A percentile compares a stretch with the other conserved stretches of the same genome.
These are phyloP conservation scores for Eutrema heterophyllum DNA, from an alignment of 345 rosid genomes.

Conservation along the genomic window DNA sequence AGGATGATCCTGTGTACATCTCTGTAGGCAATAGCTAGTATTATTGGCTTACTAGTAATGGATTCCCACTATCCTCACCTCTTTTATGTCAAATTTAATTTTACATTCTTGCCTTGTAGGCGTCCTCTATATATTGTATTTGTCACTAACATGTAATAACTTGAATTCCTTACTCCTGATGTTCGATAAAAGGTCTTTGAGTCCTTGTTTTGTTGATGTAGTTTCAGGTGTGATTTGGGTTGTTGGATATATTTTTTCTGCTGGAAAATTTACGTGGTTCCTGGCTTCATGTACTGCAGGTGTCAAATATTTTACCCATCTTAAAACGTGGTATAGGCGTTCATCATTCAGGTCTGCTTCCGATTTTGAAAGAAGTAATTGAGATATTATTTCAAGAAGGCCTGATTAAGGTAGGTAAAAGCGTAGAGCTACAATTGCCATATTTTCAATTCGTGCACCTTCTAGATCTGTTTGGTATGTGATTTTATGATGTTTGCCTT, in stretches of 20 bases:
- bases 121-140: background rate
- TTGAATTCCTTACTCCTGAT: background rate
- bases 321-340: conserved; percentile 97
- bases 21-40: too few relatives aligned
- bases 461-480: background rate
- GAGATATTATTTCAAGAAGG: conserved; percentile 99
- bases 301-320: conserved; percentile 88
- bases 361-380: conserved; percentile 94
- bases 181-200: background rate
- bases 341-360: conserved; percentile 99
- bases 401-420: conserved; percentile 66
- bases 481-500: background rate
- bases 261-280: conserved; percentile 7
- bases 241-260: background rate
- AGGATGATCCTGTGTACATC: too few relatives aligned
- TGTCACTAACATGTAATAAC: background rate
- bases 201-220: background rate
- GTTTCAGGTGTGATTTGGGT: background rate
- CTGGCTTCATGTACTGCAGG: conserved; percentile 43
- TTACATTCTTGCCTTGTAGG: background rate
- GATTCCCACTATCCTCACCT: too few relatives aligned
- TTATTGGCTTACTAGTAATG: too few relatives aligned
- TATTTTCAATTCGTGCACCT: background rate
- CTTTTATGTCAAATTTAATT: background rate
- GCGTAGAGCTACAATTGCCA: conserved; percentile 3